These are phyloP conservation scores for Plantago lanceolata DNA, from an alignment of 305 asterid species.

Conservation along the genomic window DNA sequence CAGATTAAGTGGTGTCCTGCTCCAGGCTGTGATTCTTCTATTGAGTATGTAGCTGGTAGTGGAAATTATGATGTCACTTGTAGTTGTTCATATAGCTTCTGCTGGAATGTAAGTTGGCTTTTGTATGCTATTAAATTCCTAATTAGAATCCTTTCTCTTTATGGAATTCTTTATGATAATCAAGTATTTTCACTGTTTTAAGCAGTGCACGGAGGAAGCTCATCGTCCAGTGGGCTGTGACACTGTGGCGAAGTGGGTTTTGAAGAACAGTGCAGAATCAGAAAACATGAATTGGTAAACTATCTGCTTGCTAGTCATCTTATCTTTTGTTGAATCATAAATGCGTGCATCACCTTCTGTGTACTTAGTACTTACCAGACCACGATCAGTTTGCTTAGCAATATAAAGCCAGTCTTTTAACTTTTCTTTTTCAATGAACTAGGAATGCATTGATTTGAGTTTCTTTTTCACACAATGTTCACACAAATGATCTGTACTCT, in stretches of 20 bases:
- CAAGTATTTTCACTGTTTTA: not conserved
- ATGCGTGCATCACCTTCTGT: not conserved
- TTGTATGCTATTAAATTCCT: not conserved
- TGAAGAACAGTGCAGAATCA: constrained; percentile 35
- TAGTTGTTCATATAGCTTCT: constrained; percentile 30
- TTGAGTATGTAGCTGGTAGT: constrained; percentile 28
- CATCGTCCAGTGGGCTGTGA: constrained; percentile 44
- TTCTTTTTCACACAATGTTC: not conserved
- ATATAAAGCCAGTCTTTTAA: not conserved
- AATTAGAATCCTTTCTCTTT: not conserved
- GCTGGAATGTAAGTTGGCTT: constrained; percentile 29
- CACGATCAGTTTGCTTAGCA: not conserved
- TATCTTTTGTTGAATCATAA: not conserved
- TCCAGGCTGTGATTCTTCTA: constrained; percentile 35
- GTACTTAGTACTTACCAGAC: not conserved
- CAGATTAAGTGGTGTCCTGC: constrained; percentile 59
- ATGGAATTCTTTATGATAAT: not conserved
- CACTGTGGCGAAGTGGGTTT: constrained; percentile 39
- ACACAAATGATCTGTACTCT: not conserved
- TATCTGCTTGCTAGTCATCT: not conserved
- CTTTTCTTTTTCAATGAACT: not conserved
- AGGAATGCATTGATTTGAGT: not conserved
- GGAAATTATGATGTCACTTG: constrained; percentile 36
- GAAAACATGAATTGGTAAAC: constrained; percentile 37
- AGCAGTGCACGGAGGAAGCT: constrained; percentile 35